Conservation (phyloP, 495 filamentous ascomycete genomes). For the Aspergillus nidulans region DNA sequence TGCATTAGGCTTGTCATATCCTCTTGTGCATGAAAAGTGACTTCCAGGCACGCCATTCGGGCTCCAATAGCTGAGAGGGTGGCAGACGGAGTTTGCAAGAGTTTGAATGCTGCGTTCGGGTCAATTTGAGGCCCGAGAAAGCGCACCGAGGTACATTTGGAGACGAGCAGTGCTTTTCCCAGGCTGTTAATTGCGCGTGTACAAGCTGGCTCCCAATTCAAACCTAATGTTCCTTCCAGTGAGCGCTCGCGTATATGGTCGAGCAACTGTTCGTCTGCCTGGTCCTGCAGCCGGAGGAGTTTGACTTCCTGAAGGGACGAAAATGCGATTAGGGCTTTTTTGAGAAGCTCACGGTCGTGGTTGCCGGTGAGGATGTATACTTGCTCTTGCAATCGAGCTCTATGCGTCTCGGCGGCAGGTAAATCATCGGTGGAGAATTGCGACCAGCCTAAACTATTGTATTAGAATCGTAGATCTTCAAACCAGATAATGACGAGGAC, state of each 20-base stretch:
- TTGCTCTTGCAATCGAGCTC: conserved; percentile 31
- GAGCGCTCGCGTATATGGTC: conserved; percentile 29
- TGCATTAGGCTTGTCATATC: conserved; percentile 54
- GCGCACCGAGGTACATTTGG: conserved; percentile 50
- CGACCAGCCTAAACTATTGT: conserved; percentile 29
- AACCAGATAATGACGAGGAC: background rate
- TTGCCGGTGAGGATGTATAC: conserved; percentile 22
- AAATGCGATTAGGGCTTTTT: conserved; percentile 56
- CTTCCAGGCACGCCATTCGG: conserved; percentile 54
- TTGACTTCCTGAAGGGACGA: conserved; percentile 60
- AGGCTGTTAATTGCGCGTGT: conserved; percentile 57
- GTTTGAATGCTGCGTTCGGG: conserved; percentile 50
- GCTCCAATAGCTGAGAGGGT: conserved; percentile 49
- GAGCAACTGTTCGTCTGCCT: conserved; percentile 50
- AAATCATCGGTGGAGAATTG: conserved; percentile 21
- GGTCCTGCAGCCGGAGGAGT: conserved; percentile 58
- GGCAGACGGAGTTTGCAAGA: conserved; percentile 42
- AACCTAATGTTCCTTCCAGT: conserved; percentile 28
- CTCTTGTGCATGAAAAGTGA: conserved; percentile 54
- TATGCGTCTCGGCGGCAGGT: conserved; percentile 26
- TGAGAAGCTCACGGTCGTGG: conserved; percentile 28
- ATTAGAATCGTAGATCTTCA: conserved; percentile 18
- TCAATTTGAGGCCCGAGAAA: conserved; percentile 65
- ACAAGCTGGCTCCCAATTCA: conserved; percentile 63
- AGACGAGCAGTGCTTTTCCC: conserved; percentile 50